Evolutionary conservation across 805 yeast genomes (phyloP).

Genomic region (Alloascoidea africana): DNA sequence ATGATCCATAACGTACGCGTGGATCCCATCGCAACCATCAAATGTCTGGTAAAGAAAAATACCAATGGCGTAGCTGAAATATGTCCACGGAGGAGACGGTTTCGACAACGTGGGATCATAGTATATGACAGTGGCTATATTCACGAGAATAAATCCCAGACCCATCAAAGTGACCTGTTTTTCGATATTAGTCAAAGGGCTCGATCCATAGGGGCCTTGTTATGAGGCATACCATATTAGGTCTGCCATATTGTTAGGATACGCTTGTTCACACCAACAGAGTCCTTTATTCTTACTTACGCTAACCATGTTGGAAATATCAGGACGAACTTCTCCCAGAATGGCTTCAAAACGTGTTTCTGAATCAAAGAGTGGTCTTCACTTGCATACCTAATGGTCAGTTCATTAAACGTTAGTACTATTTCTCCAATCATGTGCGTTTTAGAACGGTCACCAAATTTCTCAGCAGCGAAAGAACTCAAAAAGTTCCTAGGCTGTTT

Average conservation of each 20-base stretch:
- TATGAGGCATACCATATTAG: slow-evolving; percentile 9
- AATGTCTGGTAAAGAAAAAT: slow-evolving; percentile 86
- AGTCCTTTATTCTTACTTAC: slow-evolving; percentile 7
- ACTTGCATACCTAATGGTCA: slow-evolving; percentile 26
- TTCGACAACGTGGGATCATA: slow-evolving; percentile 54
- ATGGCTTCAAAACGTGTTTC: slow-evolving; percentile 61
- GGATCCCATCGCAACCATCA: slow-evolving; percentile 93
- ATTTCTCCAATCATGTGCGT: too few species aligned
- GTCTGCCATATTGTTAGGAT: slow-evolving; percentile 4
- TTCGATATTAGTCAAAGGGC: not conserved
- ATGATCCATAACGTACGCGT: slow-evolving; percentile 31
- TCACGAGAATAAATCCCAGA: slow-evolving; percentile 49
- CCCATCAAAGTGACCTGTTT: slow-evolving; percentile 77
- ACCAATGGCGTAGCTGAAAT: slow-evolving; percentile 64
- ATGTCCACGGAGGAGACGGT: slow-evolving; percentile 59
- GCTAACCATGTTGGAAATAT: slow-evolving; percentile 83
- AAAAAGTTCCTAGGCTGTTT: too few species aligned
- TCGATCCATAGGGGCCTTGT: too few species aligned
- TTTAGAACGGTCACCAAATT: too few species aligned
- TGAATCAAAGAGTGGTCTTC: slow-evolving; percentile 76
- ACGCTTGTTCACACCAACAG: too few species aligned
- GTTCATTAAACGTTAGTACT: too few species aligned
- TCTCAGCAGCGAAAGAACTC: too few species aligned
- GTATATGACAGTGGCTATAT: slow-evolving; percentile 49
- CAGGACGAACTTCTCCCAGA: slow-evolving; percentile 61